Evolutionary conservation across 2,329 filamentous ascomycete species (phyloP), one percentile per base, ranked within the genome.

Genomic region (Lachnellula subtilissima): DNA sequence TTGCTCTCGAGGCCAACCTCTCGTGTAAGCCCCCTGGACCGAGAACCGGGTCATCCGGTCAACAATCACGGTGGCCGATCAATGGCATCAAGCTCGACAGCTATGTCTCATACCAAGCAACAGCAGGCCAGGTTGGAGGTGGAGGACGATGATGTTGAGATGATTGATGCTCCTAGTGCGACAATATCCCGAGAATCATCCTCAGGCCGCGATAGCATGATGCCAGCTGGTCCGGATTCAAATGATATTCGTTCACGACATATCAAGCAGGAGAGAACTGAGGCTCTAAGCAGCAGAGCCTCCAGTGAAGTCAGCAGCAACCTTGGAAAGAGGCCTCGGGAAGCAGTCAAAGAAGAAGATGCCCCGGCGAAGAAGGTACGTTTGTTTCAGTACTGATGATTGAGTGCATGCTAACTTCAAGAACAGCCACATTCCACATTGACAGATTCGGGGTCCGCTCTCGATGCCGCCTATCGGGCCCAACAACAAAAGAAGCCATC

Each of bases 1-100:
- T 75, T 87, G 66, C 74, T 88, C 15, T 72, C 74, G 45, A 76
- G 75, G 60, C 79, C 81, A 28, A 69, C 68, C 14, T 60, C 64
- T 32, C 62, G 60, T 19, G 59, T 64, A 53, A 15, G 3, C 15
- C 42, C 17, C 5, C 25, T 9, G 19, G 3, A n/a, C 7, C 53
- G 54, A 25, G 49, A 46, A 35, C 19, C 22, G 35, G n/a, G 32
- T 15, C 37, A 50, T 12, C n/a, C 17, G 47, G 28, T 37, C 35
- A 48, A 25, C 17, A 37, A 40, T 25, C 6, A 22, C 25, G n/a
- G 40, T 17, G n/a, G 23, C 14, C 23, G 22, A 12, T 36, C 48
- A 40, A 47, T 35, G 12, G 5, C 43, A 49, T 17, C 43, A 19
- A 28, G n/a, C 7, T 39, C 25, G 43, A n/a, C 28, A 37, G 15